phyloP scores from a whole-genome alignment of 345 rosid species.

The Pugionium cornutum region DNA sequence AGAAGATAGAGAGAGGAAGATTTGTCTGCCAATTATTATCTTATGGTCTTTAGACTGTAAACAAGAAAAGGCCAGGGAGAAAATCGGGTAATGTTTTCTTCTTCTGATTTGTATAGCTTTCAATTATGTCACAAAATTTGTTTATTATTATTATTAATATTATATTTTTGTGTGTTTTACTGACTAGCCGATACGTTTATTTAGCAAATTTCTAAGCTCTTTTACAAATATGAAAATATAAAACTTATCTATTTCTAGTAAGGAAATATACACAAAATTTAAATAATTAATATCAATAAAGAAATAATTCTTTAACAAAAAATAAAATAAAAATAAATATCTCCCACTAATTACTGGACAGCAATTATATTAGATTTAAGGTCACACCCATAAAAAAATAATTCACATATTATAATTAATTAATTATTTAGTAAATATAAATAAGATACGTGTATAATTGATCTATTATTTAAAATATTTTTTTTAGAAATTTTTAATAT shows the following conservation, averaged over 20 bases:
- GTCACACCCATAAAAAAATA: too few species aligned
- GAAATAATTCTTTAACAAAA: not conserved
- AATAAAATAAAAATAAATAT: too few species aligned
- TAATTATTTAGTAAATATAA: too few species aligned
- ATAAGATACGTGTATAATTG: too few species aligned
- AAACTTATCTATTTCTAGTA: not conserved
- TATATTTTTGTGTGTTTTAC: not conserved
- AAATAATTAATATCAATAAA: not conserved
- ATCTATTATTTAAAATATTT: too few species aligned
- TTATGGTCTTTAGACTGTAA: constrained; percentile 31
- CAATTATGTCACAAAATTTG: constrained; percentile 12
- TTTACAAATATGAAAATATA: not conserved
- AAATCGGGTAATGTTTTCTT: constrained; percentile 15
- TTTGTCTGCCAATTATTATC: constrained; percentile 40
- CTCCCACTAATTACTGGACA: too few species aligned
- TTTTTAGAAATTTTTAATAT: too few species aligned
- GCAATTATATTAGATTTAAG: too few species aligned
- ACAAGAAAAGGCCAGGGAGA: constrained; percentile 29
- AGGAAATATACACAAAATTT: not conserved
- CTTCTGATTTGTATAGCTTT: constrained; percentile 21
- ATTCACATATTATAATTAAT: too few species aligned
- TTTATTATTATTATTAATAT: too few species aligned
- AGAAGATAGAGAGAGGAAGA: constrained; percentile 28
- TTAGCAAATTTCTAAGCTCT: not conserved
- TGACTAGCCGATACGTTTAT: constrained; percentile 10